Evolutionary conservation across 331 rosid genomes (phyloP).

Genomic region (Malus hybrid): DNA sequence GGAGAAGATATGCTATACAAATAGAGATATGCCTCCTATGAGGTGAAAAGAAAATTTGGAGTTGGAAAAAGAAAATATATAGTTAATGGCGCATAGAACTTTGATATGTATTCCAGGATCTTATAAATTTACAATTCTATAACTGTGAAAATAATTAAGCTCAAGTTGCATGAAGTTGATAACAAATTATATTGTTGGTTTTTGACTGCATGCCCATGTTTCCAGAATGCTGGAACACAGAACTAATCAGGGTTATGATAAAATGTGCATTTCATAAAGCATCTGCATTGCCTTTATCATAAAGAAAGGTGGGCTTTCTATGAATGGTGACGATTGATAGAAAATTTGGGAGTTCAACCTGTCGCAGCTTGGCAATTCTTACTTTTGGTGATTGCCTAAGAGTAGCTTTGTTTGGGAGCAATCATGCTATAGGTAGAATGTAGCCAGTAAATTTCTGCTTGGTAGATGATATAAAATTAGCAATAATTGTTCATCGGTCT

Average conservation of each 20-base stretch:
- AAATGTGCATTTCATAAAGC: not conserved
- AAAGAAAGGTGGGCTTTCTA: not conserved
- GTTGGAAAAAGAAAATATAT: not conserved
- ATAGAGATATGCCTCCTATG: not conserved
- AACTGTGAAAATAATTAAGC: not conserved
- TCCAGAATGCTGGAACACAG: not conserved
- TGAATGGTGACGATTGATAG: not conserved
- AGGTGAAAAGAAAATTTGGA: not conserved
- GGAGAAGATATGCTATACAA: not conserved
- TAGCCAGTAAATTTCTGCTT: not conserved
- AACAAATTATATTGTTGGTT: not conserved
- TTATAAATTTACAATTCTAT: not conserved
- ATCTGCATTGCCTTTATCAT: not conserved
- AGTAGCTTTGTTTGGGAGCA: not conserved
- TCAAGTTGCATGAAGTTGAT: not conserved
- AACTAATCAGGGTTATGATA: not conserved
- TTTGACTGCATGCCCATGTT: not conserved
- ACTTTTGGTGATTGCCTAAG: not conserved
- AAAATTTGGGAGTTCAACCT: not conserved
- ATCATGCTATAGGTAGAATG: not conserved
- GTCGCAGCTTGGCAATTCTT: too few relatives aligned
- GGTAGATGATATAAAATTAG: not conserved
- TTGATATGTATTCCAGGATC: not conserved
- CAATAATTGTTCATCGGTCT: not conserved
- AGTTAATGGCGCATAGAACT: not conserved